phyloP scores from a whole-genome alignment of 225 moss, liverwort and hornwort genomes.

The Sphagnum tenellum region DNA sequence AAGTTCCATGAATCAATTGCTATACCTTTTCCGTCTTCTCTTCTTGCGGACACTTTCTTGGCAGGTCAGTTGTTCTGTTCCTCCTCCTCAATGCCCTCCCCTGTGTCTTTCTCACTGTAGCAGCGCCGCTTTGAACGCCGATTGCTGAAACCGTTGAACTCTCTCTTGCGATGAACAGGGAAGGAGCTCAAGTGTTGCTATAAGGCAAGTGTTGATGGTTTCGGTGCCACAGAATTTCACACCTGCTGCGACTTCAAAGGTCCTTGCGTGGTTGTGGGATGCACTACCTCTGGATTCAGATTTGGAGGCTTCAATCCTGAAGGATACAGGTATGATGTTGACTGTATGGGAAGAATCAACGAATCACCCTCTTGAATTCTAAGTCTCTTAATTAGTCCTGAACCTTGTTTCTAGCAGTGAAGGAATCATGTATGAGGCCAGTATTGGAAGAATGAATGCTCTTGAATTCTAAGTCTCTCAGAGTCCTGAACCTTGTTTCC shows the following conservation, averaged over 20 bases:
- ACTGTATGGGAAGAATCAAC: no score
- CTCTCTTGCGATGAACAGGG: constrained; percentile 8
- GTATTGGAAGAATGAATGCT: no score
- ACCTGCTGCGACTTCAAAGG: constrained; percentile 39
- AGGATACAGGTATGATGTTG: constrained; percentile 15
- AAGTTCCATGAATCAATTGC: constrained; percentile 1
- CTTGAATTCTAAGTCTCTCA: no score
- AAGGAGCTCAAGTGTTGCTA: constrained; percentile 44
- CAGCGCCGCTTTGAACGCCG: not conserved
- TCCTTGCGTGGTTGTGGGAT: constrained; percentile 27
- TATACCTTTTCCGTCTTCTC: constrained; percentile 3
- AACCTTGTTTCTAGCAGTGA: no score
- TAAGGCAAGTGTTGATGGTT: constrained; percentile 34
- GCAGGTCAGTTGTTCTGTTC: not conserved
- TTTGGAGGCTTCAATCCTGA: constrained; percentile 41
- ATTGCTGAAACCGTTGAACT: not conserved
- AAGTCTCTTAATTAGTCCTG: no score
- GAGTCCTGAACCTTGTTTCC: no score
- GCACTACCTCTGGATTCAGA: constrained; percentile 11
- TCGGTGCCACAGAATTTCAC: constrained; percentile 26
- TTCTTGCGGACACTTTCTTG: constrained; percentile 7
- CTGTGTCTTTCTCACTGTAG: not conserved
- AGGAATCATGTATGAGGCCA: no score
- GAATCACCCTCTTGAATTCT: no score
- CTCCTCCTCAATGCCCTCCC: not conserved